Evolutionary conservation across 345 rosid species (phyloP).

Genomic region (Camelina hispida): DNA sequence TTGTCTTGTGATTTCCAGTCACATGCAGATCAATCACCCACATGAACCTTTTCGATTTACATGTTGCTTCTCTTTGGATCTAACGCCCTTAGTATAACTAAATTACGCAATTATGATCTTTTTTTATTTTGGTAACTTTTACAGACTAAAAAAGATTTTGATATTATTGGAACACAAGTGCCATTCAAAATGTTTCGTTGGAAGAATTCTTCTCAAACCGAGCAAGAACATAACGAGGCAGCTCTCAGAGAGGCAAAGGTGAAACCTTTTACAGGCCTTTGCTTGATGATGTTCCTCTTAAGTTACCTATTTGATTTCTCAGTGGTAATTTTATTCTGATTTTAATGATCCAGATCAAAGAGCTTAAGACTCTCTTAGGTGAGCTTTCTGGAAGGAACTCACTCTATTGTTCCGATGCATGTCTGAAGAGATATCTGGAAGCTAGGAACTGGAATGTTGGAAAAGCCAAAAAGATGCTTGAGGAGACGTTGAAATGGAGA

Average conservation of each 20-base stretch:
- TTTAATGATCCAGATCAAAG: constrained; percentile 54
- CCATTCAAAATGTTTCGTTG: constrained; percentile 66
- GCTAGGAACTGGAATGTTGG: constrained; percentile 85
- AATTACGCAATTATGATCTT: neutral
- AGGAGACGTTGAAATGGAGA: constrained; percentile 83
- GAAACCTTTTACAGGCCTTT: constrained; percentile 10
- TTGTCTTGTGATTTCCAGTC: constrained; percentile 24
- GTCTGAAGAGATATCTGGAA: constrained; percentile 86
- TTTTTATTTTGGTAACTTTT: constrained; percentile 6
- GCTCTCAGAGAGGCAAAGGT: constrained; percentile 68
- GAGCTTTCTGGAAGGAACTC: constrained; percentile 58
- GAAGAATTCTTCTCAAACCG: constrained; percentile 52
- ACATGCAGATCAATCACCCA: neutral
- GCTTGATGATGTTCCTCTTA: neutral
- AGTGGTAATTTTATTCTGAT: neutral
- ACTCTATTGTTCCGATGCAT: constrained; percentile 70
- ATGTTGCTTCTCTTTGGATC: constrained; percentile 17
- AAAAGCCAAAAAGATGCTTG: constrained; percentile 83
- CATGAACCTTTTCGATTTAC: neutral
- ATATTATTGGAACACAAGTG: constrained; percentile 28
- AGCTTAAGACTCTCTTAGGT: constrained; percentile 65
- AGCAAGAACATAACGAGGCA: constrained; percentile 52
- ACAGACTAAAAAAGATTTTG: constrained; percentile 1
- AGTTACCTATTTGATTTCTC: neutral
- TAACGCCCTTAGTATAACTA: neutral